Evolutionary conservation across 148 eudicot genomes (phyloP).

Genomic region (Rhododendron griersonianum): DNA sequence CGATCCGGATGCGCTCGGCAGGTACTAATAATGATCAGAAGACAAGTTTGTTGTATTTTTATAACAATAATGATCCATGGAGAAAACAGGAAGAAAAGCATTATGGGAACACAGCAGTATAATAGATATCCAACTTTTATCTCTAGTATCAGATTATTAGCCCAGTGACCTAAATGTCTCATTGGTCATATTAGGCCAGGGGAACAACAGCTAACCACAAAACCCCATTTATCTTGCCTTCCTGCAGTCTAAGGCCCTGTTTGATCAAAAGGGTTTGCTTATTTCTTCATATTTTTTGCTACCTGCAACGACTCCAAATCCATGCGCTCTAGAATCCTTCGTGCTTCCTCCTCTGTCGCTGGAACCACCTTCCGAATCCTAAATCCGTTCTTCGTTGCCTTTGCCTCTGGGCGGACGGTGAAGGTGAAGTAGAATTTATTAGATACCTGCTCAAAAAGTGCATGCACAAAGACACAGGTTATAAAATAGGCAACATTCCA

Average conservation of each 20-base stretch:
- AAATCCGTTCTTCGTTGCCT: conserved; percentile 37
- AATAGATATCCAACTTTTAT: not conserved
- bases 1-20: no score
- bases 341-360: conserved; percentile 86
- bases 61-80: not conserved
- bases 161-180: not conserved
- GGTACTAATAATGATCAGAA: not conserved
- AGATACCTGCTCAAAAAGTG: conserved; percentile 52
- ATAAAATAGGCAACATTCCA: not conserved
- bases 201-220: not conserved
- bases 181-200: not conserved
- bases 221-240: not conserved
- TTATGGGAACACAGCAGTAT: not conserved
- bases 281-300: conserved; percentile 20
- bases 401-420: conserved; percentile 74
- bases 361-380: conserved; percentile 77
- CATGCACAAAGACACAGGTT: not conserved
- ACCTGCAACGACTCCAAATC: conserved; percentile 57
- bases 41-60: not conserved
- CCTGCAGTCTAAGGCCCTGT: not conserved
- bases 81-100: not conserved
- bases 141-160: not conserved
- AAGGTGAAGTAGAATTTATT: conserved; percentile 89
- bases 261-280: not conserved
- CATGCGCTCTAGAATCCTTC: conserved; percentile 57